phyloP scores from a whole-genome alignment of 495 filamentous ascomycete genomes.

The Aspergillus bertholletiae region DNA sequence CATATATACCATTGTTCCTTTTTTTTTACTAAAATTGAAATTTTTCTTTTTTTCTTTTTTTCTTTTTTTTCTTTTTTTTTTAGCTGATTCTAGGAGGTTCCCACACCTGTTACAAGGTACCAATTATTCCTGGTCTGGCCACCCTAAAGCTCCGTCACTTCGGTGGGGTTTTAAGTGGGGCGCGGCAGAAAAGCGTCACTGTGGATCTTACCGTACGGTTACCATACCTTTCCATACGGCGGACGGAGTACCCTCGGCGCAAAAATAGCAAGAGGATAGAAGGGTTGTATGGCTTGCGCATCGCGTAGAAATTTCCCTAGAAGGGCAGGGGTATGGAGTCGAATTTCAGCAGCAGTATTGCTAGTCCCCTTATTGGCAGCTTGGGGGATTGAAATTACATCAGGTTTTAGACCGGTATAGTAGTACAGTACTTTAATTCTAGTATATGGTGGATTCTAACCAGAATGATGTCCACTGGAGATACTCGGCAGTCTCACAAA shows the following conservation, averaged over 20 bases:
- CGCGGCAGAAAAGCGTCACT: constrained; percentile 17
- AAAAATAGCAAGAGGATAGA: neutral
- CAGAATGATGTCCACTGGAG: neutral
- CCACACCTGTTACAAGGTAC: constrained; percentile 23
- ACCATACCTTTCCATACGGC: constrained; percentile 17
- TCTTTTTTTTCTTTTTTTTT: neutral
- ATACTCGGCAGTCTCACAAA: too few relatives aligned
- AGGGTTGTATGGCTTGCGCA: neutral
- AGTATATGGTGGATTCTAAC: neutral
- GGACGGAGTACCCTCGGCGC: neutral
- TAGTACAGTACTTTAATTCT: too few relatives aligned
- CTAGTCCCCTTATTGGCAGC: neutral
- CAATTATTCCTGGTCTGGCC: constrained; percentile 24
- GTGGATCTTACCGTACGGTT: constrained; percentile 16
- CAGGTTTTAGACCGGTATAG: neutral
- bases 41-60: constrained; percentile 11
- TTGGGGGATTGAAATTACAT: neutral
- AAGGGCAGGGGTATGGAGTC: neutral
- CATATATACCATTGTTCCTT: constrained; percentile 2
- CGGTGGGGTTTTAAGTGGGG: constrained; percentile 6
- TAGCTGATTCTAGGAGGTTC: constrained; percentile 11
- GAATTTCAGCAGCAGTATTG: too few relatives aligned
- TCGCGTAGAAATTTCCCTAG: constrained; percentile 2
- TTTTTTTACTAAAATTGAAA: constrained; percentile 11
- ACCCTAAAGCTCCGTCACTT: constrained; percentile 17